Conservation (phyloP, 352 stramenopile genomes). For the Elongisporangium anandrum region DNA sequence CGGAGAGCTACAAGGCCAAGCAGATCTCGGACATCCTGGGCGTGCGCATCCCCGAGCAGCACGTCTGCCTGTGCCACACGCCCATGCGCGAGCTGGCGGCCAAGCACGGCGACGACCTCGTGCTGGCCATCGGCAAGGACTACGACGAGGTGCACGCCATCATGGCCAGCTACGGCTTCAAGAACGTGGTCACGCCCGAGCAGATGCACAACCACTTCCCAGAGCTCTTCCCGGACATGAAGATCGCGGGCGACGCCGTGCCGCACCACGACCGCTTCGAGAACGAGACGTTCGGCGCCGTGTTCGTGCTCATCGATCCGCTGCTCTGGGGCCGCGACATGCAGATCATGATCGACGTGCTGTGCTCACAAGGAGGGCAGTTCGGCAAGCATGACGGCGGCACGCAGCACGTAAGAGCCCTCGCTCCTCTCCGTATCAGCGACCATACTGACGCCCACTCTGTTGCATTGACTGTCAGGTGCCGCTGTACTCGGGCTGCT, state of each 20-base stretch:
- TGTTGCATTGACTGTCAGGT: too few relatives aligned
- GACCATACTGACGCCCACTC: too few relatives aligned
- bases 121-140: conserved; percentile 52
- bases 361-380: conserved; percentile 27
- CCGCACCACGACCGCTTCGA: conserved; percentile 21
- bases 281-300: conserved; percentile 20
- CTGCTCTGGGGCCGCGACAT: conserved; percentile 42
- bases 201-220: conserved; percentile 51
- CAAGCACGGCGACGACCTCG: conserved; percentile 42
- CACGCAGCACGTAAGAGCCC: conserved; percentile 22
- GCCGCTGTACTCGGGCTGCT: conserved; percentile 55
- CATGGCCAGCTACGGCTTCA: conserved; percentile 55
- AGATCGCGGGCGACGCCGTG: conserved; percentile 12
- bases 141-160: conserved; percentile 35
- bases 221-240: conserved; percentile 51
- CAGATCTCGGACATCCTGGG: conserved; percentile 44
- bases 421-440: background rate
- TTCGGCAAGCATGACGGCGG: conserved; percentile 16
- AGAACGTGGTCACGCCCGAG: conserved; percentile 48
- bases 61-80: conserved; percentile 49
- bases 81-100: conserved; percentile 42
- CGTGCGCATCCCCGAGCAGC: conserved; percentile 23
- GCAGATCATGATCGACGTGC: conserved; percentile 40
- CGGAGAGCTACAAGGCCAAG: conserved; percentile 42
- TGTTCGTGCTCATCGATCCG: conserved; percentile 42